Evolutionary conservation across 169 alveolate genomes (phyloP), one percentile per base, ranked within the genome.

Genomic region (Plasmodium coatneyi): DNA sequence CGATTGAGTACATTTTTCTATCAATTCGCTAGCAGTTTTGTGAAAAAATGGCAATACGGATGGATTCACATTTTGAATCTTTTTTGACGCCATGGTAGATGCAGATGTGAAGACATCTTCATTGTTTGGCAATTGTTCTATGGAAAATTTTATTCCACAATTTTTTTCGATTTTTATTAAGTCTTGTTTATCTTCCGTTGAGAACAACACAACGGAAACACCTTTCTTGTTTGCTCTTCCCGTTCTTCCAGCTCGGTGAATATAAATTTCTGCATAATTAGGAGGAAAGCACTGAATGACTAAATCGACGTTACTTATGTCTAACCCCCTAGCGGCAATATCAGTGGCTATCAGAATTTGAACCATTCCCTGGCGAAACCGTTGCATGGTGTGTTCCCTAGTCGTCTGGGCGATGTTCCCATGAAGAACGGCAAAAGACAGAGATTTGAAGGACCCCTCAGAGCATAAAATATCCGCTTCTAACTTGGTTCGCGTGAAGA

Each of bases 311-410:
- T 98, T 96, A 16, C 98, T 98, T 66, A 98, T 96, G 96, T 98
- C 99, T 43, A 98, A 95, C 0, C 99, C 99, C 79, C 99, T 93
- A n/a, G 99, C 96, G 3, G 99, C 99, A 5, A 98, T 99, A 95
- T 98, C 99, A 3, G 99, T 98, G 1, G 99, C 98, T 22, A 98
- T 97, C 92, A 98, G 89, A 6, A 98, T 92, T n/a, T 95, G 95
- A 28, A 96, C 89, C 82, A 97, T 98, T 32, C 98, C 98, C 32
- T 98, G 95, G 91, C 99, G 98, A 96, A 99, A 99, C 93, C 93
- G 76, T 76, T 86, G 93, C 93, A 86, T 86, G 0, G 93, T 86
- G 41, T 86, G 82, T 7, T 86, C 93, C 28, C 93, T 74, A 43
- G 93, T 86, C 0, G 92, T 49, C 34, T 95, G 92, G 7, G 92